phyloP scores from a whole-genome alignment of 805 yeast species.

The Starmerella bombi region DNA sequence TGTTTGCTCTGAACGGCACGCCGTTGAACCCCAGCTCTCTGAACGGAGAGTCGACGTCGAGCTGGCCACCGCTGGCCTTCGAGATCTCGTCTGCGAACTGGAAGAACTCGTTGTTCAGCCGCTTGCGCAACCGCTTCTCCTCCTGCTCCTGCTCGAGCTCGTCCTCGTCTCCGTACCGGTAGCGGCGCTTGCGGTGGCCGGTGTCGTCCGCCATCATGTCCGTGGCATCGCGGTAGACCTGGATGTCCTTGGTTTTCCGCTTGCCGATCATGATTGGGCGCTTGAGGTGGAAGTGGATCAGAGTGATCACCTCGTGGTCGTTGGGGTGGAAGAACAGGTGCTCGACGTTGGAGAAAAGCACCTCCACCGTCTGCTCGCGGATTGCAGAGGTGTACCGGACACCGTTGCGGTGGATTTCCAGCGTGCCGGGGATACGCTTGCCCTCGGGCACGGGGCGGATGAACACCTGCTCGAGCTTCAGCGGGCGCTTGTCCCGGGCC shows the following conservation, averaged over 20 bases:
- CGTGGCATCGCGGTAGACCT: conserved; percentile 91
- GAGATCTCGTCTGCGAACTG: conserved; percentile 81
- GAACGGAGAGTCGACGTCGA: conserved; percentile 88
- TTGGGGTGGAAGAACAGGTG: conserved; percentile 93
- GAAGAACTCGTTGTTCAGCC: conserved; percentile 83
- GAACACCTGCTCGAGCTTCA: conserved; percentile 74
- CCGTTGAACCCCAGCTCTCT: conserved; percentile 95
- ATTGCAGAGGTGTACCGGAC: conserved; percentile 80
- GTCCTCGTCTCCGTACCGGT: conserved; percentile 92
- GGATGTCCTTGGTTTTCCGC: conserved; percentile 87
- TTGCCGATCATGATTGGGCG: conserved; percentile 92
- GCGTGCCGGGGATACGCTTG: conserved; percentile 82
- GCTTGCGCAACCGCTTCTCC: conserved; percentile 82
- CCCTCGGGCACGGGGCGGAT: conserved; percentile 95
- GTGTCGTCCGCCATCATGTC: conserved; percentile 96
- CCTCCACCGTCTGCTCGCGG: conserved; percentile 75
- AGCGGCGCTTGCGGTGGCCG: conserved; percentile 76
- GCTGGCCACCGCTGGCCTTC: conserved; percentile 67
- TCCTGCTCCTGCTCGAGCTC: conserved; percentile 98
- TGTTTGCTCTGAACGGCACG: conserved; percentile 91
- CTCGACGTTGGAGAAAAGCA: conserved; percentile 78
- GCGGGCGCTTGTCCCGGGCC: conserved; percentile 68
- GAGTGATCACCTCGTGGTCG: conserved; percentile 82
- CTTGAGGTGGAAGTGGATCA: conserved; percentile 84
- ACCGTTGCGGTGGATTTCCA: conserved; percentile 92